These are phyloP conservation scores for Ogataea angusta DNA, from an alignment of 805 yeast species.

Conservation along the genomic window DNA sequence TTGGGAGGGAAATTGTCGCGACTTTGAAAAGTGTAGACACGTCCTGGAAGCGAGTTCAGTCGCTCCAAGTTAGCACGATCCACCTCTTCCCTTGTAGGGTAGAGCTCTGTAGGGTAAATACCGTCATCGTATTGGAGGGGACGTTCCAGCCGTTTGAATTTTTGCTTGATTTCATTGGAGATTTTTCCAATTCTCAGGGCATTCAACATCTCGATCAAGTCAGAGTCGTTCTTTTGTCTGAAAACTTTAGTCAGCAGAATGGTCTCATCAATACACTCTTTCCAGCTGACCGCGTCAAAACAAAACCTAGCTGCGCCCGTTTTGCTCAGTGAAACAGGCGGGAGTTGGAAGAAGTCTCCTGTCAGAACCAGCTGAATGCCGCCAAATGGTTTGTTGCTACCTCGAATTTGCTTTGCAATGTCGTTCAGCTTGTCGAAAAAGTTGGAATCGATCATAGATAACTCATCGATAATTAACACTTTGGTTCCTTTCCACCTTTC, in stretches of 20 bases:
- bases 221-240: conserved; percentile 79
- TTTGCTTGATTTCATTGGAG: conserved; percentile 41
- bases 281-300: conserved; percentile 76
- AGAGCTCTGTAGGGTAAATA: conserved; percentile 83
- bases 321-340: conserved; percentile 65
- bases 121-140: conserved; percentile 63
- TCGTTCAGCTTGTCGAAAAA: conserved; percentile 72
- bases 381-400: conserved; percentile 68
- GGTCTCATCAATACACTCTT: conserved; percentile 55
- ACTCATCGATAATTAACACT: conserved; percentile 84
- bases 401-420: conserved; percentile 58
- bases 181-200: conserved; percentile 73
- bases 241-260: conserved; percentile 76
- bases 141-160: conserved; percentile 56
- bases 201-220: conserved; percentile 75
- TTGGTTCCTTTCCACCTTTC: conserved; percentile 64
- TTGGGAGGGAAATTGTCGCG: conserved; percentile 34
- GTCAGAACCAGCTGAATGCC: conserved; percentile 87
- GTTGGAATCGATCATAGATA: conserved; percentile 87
- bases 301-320: conserved; percentile 50
- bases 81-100: conserved; percentile 83
- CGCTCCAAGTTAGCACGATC: conserved; percentile 64
- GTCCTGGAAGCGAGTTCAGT: conserved; percentile 48
- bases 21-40: conserved; percentile 42
- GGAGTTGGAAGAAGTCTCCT: conserved; percentile 96